Conservation (phyloP, 129 eudicot species). For the Deinandra increscens region DNA sequence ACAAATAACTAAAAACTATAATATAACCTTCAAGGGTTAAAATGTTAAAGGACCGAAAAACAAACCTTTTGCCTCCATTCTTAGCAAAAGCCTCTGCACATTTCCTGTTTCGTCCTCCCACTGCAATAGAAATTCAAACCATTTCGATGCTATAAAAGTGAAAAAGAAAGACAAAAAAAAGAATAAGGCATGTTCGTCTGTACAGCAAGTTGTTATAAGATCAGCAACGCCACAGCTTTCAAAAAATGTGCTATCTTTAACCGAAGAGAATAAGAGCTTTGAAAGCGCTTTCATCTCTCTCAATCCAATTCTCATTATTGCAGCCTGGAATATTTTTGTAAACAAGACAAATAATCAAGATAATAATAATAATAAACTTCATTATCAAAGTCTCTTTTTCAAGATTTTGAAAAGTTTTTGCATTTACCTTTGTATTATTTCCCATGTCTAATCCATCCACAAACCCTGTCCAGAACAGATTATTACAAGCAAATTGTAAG, state of each 20-base stretch:
- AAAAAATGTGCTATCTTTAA: conserved; percentile 84
- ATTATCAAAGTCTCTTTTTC: not conserved
- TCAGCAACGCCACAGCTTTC: conserved; percentile 99
- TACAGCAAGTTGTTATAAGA: conserved; percentile 95
- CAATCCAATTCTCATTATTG: conserved; percentile 98
- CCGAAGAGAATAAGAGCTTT: conserved; percentile 86
- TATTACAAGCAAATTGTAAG: not conserved
- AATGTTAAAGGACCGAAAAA: not conserved
- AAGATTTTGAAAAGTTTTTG: not conserved
- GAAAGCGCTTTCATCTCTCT: conserved; percentile 96
- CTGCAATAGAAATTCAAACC: conserved; percentile 37
- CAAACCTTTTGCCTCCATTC: conserved; percentile 84
- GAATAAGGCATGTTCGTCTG: conserved; percentile 23
- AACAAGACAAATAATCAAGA: conserved; percentile 24
- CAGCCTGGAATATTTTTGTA: conserved; percentile 58
- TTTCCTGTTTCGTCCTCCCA: conserved; percentile 97
- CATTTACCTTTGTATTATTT: conserved; percentile 88
- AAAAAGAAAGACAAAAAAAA: not conserved
- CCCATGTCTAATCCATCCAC: conserved; percentile 99
- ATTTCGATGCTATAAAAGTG: not conserved
- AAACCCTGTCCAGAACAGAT: conserved; percentile 53
- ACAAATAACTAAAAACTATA: conserved; percentile 12
- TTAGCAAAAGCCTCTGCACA: conserved; percentile 97
- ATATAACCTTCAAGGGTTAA: not conserved
- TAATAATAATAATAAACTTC: conserved; percentile 4